phyloP scores from a whole-genome alignment of 305 asterid species.

The Fraxinus nigra region DNA sequence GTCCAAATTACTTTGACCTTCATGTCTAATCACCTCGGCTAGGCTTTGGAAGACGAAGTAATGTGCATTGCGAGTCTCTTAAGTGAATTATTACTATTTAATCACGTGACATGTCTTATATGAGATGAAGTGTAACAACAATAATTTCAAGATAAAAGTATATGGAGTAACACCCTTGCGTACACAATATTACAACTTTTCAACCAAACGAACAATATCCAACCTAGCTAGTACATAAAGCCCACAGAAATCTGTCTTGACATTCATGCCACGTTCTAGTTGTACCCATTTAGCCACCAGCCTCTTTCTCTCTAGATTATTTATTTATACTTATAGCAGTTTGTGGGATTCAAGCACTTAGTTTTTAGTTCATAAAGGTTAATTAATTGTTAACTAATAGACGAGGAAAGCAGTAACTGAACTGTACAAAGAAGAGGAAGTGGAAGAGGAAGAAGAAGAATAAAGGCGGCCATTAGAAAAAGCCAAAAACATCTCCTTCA shows the following conservation, averaged over 20 bases:
- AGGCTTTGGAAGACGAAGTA: neutral
- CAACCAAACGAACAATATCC: too few species aligned
- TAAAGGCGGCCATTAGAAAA: neutral
- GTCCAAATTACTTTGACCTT: neutral
- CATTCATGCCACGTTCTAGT: constrained; percentile 2
- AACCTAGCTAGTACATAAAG: neutral
- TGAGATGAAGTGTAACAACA: too few species aligned
- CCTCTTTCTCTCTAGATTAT: neutral
- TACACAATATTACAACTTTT: too few species aligned
- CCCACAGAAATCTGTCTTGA: constrained; percentile 12
- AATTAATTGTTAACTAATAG: neutral
- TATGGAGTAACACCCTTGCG: too few species aligned
- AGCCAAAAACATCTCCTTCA: constrained; percentile 19
- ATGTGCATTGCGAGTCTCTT: neutral
- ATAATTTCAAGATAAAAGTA: too few species aligned
- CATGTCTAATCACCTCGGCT: neutral
- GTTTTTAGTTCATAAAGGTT: neutral
- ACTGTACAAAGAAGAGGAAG: neutral
- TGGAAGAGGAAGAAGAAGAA: neutral
- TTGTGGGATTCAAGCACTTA: neutral
- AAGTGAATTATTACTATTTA: too few species aligned
- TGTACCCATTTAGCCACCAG: neutral
- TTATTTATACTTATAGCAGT: neutral
- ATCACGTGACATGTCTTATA: neutral
- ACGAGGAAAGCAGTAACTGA: constrained; percentile 9